Base-by-base conservation (phyloP, 805 yeast species). In the Candida lessepsii region DNA sequence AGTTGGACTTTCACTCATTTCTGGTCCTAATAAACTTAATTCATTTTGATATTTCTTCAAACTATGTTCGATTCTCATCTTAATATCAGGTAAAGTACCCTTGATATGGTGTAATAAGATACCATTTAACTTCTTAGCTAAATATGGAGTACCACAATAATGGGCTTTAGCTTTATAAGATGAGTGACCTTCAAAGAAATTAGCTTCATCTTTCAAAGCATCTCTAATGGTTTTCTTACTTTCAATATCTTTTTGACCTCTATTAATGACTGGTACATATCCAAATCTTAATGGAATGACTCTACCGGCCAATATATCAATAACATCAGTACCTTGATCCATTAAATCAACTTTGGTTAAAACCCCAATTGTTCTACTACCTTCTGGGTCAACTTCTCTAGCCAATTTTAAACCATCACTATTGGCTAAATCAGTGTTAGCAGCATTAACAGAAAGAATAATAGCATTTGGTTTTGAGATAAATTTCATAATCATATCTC, bases 271-370 rank as follows among this genome's bases (percentile, higher is more conserved):
- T 2, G 99, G 98, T 44, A 90, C 95, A 57, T 91, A 93, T 42
- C 99, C 99, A 45, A 87, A 84, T 65, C 96, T 78, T 55, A 93
- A 76, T 10, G 97, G 97, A 56, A 93, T 90, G 36, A 93, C 95
- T 61, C 96, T 76, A 37, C 97, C 96, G 11, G 97, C 91, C 47
- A 93, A 73, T 54, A 93, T 90, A 60, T 93, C 99, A 53, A 89
- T 80, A 30, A 93, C 98, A 67, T 93, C 96, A 3, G 99, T 93
- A 42, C 99, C 99, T 54, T 86, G 83, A 61, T 93, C 99, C 99
- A 93, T 93, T 51, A 93, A 76, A 65, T 93, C 99, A 41, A 93
- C 84, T 64, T 93, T 93, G 14, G 98, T 93, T 52, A 93, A 76
- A 25, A 93, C 99, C 62, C 99, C 99, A 53, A 93, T 86, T 20